phyloP scores from a whole-genome alignment of 768 basidiomycete species.

The Mycena vulgaris region DNA sequence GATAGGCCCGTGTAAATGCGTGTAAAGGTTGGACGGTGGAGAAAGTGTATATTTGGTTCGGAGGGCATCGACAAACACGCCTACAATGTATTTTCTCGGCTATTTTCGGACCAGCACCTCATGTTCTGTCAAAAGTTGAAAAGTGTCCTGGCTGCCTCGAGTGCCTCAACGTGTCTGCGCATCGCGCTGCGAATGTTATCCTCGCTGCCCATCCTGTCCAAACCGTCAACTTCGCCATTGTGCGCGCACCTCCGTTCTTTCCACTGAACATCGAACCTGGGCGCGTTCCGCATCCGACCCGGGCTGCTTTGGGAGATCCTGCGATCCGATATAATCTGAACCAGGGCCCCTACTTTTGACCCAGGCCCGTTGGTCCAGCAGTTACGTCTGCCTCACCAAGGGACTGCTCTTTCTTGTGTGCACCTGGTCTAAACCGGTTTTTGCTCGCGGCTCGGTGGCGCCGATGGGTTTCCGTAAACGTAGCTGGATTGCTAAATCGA shows the following conservation, averaged over 20 bases:
- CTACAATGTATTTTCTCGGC: slow-evolving; percentile 9
- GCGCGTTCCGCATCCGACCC: background rate
- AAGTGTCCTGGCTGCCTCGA: slow-evolving; percentile 18
- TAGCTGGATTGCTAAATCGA: slow-evolving; percentile 16
- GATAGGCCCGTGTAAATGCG: slow-evolving; percentile 6
- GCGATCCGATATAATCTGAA: background rate
- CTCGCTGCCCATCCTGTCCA: slow-evolving; percentile 26
- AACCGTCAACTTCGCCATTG: slow-evolving; percentile 18
- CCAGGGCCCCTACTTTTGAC: background rate
- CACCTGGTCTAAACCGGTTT: slow-evolving; percentile 15
- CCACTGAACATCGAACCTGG: slow-evolving; percentile 5
- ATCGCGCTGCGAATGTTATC: slow-evolving; percentile 22
- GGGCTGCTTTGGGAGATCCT: background rate
- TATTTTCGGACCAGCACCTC: background rate
- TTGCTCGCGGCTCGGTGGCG: slow-evolving; percentile 26
- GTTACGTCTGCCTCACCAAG: slow-evolving; percentile 24
- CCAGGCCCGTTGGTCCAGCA: background rate
- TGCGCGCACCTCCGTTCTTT: background rate
- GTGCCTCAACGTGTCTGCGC: slow-evolving; percentile 27
- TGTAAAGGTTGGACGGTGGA: background rate
- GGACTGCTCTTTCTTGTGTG: slow-evolving; percentile 1
- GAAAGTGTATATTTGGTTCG: slow-evolving; percentile 18
- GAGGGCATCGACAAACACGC: background rate
- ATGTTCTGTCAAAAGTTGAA: slow-evolving; percentile 20
- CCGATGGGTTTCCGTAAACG: slow-evolving; percentile 21